Percentiles rank a stretch among this genome's conserved stretches.
These are phyloP conservation scores for Brasenia schreberi DNA, from an alignment of 164 flowering plant species.

Conservation along the genomic window DNA sequence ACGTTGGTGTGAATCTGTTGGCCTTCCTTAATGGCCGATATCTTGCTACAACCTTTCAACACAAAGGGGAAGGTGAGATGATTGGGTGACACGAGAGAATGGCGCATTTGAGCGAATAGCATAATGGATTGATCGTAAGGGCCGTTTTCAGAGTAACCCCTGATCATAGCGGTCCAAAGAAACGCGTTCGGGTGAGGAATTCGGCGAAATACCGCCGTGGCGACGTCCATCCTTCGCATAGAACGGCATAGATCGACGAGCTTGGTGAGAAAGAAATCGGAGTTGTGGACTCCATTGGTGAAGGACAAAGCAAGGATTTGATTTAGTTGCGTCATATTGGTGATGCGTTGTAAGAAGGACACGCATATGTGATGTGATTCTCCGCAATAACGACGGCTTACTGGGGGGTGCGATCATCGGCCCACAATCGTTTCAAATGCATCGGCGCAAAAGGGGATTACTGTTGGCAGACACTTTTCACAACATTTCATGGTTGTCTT, in stretches of 20 bases:
- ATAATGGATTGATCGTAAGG: constrained; percentile 6
- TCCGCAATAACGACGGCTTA: background rate
- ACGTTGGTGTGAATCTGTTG: constrained; percentile 9
- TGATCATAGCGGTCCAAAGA: constrained; percentile 14
- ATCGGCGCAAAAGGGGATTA: background rate
- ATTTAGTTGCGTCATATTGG: constrained; percentile 7
- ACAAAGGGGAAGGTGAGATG: constrained; percentile 15
- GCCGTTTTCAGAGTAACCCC: constrained; percentile 13
- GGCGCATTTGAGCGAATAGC: constrained; percentile 7
- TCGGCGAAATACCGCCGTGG: constrained; percentile 10
- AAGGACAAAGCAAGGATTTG: constrained; percentile 12
- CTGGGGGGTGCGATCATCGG: background rate
- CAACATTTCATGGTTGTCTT: too few species aligned
- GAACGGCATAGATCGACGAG: constrained; percentile 13
- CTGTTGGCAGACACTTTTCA: background rate
- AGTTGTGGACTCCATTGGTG: constrained; percentile 9
- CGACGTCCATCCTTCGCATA: constrained; percentile 4
- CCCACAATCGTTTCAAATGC: background rate
- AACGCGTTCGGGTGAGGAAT: constrained; percentile 12
- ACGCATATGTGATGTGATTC: constrained; percentile 11
- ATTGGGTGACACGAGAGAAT: constrained; percentile 1
- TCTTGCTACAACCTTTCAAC: constrained; percentile 10
- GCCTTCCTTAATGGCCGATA: constrained; percentile 6
- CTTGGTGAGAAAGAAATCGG: constrained; percentile 11
- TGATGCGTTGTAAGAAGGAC: constrained; percentile 18